Evolutionary conservation across 352 stramenopile species (phyloP).

Genomic region (Globisporangium ultimum): DNA sequence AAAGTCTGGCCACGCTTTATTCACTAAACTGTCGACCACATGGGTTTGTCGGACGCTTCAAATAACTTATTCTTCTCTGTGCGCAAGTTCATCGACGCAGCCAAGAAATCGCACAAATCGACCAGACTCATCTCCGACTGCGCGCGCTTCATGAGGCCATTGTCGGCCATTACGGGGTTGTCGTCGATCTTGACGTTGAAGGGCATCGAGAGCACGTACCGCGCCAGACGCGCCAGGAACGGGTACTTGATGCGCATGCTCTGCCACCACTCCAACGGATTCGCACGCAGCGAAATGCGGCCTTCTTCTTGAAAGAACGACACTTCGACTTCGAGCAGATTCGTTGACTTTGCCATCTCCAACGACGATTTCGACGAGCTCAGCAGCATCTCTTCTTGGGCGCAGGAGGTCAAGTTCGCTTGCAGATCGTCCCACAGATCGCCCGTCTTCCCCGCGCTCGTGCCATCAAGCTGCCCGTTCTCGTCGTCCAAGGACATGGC

Average conservation of each 20-base stretch:
- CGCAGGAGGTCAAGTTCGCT: constrained; percentile 64
- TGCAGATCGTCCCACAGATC: constrained; percentile 79
- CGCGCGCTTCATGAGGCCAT: constrained; percentile 36
- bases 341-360: constrained; percentile 70
- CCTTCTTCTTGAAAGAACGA: constrained; percentile 76
- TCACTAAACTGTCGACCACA: constrained; percentile 48
- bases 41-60: constrained; percentile 38
- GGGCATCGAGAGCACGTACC: constrained; percentile 68
- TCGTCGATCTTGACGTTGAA: constrained; percentile 40
- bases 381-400: constrained; percentile 72
- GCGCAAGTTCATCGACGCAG: constrained; percentile 53
- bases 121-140: constrained; percentile 31
- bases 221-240: constrained; percentile 59
- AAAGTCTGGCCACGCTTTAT: background rate
- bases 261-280: constrained; percentile 77
- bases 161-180: constrained; percentile 45
- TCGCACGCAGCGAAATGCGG: constrained; percentile 48
- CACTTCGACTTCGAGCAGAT: constrained; percentile 73
- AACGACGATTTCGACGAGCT: constrained; percentile 61
- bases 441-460: constrained; percentile 18
- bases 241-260: constrained; percentile 77
- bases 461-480: constrained; percentile 20
- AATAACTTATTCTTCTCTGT: constrained; percentile 44
- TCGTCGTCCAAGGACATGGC: constrained; percentile 39
- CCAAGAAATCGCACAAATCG: constrained; percentile 45